phyloP scores from a whole-genome alignment of 1,284 basidiomycete genomes.

The Mycosarcoma maydis region DNA sequence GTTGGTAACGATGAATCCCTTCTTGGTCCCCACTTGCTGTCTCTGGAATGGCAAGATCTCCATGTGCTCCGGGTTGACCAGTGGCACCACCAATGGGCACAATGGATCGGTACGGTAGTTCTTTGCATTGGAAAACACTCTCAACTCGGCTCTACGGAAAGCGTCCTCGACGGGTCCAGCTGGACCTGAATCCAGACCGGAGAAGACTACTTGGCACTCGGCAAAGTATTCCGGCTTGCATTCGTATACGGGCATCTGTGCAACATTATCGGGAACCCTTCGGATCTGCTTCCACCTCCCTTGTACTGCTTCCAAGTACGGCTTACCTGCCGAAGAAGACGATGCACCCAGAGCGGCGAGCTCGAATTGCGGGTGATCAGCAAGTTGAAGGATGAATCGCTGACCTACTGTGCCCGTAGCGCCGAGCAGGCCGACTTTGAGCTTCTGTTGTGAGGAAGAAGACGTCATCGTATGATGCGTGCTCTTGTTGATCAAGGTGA shows the following conservation, averaged over 20 bases:
- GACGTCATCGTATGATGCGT: constrained; percentile 1
- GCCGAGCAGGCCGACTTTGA: constrained; percentile 91
- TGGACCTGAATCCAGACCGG: constrained; percentile 90
- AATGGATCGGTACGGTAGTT: constrained; percentile 91
- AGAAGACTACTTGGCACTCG: constrained; percentile 90
- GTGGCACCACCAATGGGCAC: constrained; percentile 96
- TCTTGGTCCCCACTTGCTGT: constrained; percentile 71
- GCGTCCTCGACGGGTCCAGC: constrained; percentile 92
- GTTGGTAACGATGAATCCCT: constrained; percentile 97
- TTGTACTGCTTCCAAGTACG: constrained; percentile 77
- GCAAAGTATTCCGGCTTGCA: constrained; percentile 82
- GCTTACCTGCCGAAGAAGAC: constrained; percentile 84
- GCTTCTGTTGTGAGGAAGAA: constrained; percentile 59
- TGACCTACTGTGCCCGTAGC: constrained; percentile 78
- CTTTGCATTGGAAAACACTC: constrained; percentile 98
- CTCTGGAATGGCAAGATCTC: constrained; percentile 83
- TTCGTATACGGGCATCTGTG: constrained; percentile 78
- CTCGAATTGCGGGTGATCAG: constrained; percentile 88
- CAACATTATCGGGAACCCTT: constrained; percentile 77
- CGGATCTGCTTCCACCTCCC: constrained; percentile 87
- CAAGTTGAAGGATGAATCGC: constrained; percentile 85
- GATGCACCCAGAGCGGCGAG: constrained; percentile 90
- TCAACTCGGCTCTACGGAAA: constrained; percentile 86
- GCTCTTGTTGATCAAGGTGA: neutral
- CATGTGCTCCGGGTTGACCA: constrained; percentile 91